Conservation (phyloP, 2,329 filamentous ascomycete species). For the Colletotrichum sp. region DNA sequence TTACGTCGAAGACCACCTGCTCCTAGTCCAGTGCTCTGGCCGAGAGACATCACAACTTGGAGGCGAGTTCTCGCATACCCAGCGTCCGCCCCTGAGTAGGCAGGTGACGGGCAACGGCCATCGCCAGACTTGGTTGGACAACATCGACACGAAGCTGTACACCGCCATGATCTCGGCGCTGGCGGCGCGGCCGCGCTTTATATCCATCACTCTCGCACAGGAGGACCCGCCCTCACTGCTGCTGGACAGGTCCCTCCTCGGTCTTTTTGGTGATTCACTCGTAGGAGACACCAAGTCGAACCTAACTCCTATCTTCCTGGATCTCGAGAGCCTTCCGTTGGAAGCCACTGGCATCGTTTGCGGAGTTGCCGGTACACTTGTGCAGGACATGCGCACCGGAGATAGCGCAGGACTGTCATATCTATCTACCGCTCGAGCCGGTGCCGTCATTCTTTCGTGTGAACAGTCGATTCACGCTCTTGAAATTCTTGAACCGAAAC, state of each 20-base stretch:
- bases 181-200: constrained; percentile 68
- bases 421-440: constrained; percentile 84
- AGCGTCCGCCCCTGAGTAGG: constrained; percentile 35
- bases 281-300: constrained; percentile 76
- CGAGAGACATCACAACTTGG: constrained; percentile 49
- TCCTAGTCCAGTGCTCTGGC: constrained; percentile 83
- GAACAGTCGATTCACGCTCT: constrained; percentile 78
- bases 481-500: constrained; percentile 65
- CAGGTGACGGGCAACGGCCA: constrained; percentile 40
- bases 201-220: constrained; percentile 75
- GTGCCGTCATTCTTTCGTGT: constrained; percentile 84
- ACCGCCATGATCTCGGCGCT: constrained; percentile 67
- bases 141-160: constrained; percentile 68
- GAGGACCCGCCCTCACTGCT: constrained; percentile 77
- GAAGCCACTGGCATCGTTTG: constrained; percentile 96
- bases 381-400: constrained; percentile 68
- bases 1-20: constrained; percentile 69
- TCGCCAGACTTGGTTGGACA: constrained; percentile 57
- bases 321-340: constrained; percentile 79
- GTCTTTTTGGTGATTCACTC: constrained; percentile 73
- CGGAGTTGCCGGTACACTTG: constrained; percentile 84
- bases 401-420: constrained; percentile 82
- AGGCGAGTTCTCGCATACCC: constrained; percentile 37
- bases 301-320: constrained; percentile 85
- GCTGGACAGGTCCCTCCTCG: constrained; percentile 70